These are phyloP conservation scores for Colletotrichum liriopes DNA, from an alignment of 2,329 filamentous ascomycete species.

Conservation along the genomic window DNA sequence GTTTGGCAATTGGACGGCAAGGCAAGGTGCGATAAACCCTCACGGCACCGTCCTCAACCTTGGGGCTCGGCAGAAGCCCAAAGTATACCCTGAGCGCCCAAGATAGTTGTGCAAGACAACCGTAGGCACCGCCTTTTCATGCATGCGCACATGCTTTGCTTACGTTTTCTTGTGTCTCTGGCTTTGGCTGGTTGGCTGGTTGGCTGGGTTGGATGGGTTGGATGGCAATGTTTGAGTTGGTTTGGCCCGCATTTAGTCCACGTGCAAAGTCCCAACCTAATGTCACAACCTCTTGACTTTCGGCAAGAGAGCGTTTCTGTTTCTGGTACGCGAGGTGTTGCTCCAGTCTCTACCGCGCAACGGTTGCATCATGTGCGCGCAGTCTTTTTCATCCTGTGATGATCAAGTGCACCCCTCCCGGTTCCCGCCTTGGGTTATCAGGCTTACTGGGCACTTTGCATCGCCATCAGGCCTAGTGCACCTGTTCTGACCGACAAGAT, in stretches of 20 bases:
- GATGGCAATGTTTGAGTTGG: slow-evolving; percentile 1
- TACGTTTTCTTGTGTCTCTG: slow-evolving; percentile 13
- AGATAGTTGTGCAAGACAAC: not conserved
- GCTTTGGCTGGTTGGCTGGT: not conserved
- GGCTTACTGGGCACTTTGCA: not conserved
- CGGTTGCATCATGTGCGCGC: not conserved
- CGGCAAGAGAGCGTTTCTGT: not conserved
- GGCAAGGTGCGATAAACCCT: slow-evolving; percentile 13
- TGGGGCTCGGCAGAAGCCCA: not conserved
- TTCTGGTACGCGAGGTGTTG: not conserved
- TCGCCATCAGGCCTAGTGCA: slow-evolving; percentile 6
- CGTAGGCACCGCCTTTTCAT: slow-evolving; percentile 3
- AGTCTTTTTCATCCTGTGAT: not conserved
- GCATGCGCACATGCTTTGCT: slow-evolving; percentile 18
- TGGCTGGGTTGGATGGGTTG: not conserved
- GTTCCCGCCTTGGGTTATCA: slow-evolving; percentile 4
- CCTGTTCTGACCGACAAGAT: not conserved
- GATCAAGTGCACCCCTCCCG: slow-evolving; percentile 5
- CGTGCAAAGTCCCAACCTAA: slow-evolving; percentile 32
- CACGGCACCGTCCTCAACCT: not conserved
- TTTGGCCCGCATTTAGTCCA: slow-evolving; percentile 21
- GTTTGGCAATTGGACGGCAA: slow-evolving; percentile 17
- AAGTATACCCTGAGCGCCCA: not conserved
- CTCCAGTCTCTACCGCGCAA: not conserved
- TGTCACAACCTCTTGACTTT: slow-evolving; percentile 2